Evolutionary conservation across 2,329 filamentous ascomycete species (phyloP).

Genomic region (Drechslerella coelobrocha): DNA sequence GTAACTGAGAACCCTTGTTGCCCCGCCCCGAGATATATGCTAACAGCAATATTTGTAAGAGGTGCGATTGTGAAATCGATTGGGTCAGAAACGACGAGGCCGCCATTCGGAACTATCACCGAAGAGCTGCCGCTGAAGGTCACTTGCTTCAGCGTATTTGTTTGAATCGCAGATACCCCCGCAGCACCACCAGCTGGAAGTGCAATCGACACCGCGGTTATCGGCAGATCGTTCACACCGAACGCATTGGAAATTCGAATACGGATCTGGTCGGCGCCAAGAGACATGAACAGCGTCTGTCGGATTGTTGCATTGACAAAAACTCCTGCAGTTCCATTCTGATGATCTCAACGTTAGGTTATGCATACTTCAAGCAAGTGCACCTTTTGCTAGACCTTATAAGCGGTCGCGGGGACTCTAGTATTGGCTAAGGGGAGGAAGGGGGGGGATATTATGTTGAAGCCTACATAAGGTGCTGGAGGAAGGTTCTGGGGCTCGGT

Average conservation of each 20-base stretch:
- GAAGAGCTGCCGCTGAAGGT: slow-evolving; percentile 66
- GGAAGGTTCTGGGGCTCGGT: slow-evolving; percentile 70
- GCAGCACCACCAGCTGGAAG: slow-evolving; percentile 65
- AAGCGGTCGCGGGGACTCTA: too few species aligned
- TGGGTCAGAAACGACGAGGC: slow-evolving; percentile 68
- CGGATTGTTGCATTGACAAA: slow-evolving; percentile 68
- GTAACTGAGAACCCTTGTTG: slow-evolving; percentile 68
- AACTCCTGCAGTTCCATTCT: slow-evolving; percentile 62
- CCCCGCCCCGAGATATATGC: slow-evolving; percentile 66
- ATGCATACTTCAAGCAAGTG: neutral
- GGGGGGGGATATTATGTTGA: too few species aligned
- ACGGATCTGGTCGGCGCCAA: slow-evolving; percentile 66
- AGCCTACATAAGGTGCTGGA: slow-evolving; percentile 65
- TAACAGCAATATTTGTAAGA: slow-evolving; percentile 66
- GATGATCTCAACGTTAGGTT: too few species aligned
- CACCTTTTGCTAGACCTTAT: neutral
- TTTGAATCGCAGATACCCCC: slow-evolving; percentile 65
- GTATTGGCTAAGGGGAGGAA: too few species aligned
- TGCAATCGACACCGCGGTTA: slow-evolving; percentile 67
- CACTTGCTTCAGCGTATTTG: slow-evolving; percentile 63
- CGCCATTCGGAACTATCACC: slow-evolving; percentile 65
- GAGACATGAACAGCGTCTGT: slow-evolving; percentile 69
- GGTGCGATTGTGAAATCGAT: slow-evolving; percentile 64
- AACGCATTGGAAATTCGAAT: slow-evolving; percentile 72
- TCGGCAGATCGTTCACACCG: slow-evolving; percentile 66